Conservation (phyloP, 352 stramenopile species). For the Globisporangium parvum region DNA sequence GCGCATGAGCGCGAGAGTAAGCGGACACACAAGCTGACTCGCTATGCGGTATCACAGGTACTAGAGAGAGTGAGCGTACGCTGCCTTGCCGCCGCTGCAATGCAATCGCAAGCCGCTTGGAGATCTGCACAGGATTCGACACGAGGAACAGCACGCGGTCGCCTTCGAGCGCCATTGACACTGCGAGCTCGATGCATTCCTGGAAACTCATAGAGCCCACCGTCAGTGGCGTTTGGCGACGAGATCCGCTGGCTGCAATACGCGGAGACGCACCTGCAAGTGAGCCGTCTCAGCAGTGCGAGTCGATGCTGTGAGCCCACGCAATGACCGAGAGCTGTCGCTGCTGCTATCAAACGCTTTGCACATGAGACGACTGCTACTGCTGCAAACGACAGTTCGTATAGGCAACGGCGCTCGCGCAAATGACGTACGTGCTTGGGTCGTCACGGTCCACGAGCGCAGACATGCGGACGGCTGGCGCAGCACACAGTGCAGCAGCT, state of each 20-base stretch:
- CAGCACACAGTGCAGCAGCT: slow-evolving; percentile 32
- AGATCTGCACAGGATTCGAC: slow-evolving; percentile 5
- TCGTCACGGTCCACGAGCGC: slow-evolving; percentile 7
- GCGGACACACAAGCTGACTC: too few relatives aligned
- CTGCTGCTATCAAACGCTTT: not conserved
- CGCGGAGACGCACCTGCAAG: too few relatives aligned
- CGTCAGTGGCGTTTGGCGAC: too few relatives aligned
- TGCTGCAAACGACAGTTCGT: not conserved
- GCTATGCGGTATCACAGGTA: too few relatives aligned
- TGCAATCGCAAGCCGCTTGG: slow-evolving; percentile 10
- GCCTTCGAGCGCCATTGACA: slow-evolving; percentile 12
- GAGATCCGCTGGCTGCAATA: too few relatives aligned
- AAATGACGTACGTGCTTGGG: slow-evolving; percentile 8
- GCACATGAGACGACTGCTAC: not conserved
- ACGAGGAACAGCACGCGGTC: slow-evolving; percentile 15
- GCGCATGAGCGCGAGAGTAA: too few relatives aligned
- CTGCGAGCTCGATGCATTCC: slow-evolving; percentile 13
- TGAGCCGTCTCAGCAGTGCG: too few relatives aligned
- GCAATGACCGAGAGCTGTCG: too few relatives aligned
- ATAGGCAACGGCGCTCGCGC: slow-evolving; percentile 4
- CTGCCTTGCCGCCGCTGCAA: slow-evolving; percentile 2
- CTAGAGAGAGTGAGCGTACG: not conserved
- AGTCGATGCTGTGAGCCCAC: too few relatives aligned
- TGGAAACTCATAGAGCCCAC: not conserved
- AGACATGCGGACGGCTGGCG: slow-evolving; percentile 26